Evolutionary conservation across 306 rosid genomes (phyloP).

Genomic region (Sicyos baderoa): DNA sequence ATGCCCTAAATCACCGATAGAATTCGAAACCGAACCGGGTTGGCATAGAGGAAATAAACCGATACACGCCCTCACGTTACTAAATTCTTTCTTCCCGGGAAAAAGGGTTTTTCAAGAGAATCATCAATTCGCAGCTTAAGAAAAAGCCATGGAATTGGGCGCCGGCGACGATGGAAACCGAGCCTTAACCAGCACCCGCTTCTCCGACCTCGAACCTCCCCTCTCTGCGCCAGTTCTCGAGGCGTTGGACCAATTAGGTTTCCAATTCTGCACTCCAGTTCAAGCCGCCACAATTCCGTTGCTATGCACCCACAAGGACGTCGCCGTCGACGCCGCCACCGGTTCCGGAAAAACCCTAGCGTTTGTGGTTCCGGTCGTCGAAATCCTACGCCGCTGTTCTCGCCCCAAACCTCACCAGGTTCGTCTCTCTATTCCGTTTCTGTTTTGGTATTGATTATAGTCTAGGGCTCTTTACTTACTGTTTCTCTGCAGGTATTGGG

Average conservation of each 20-base stretch:
- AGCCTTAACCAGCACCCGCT: constrained; percentile 69
- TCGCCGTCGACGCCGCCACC: constrained; percentile 97
- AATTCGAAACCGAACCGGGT: no score
- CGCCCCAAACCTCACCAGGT: constrained; percentile 77
- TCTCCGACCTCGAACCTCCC: constrained; percentile 65
- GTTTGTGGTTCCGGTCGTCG: constrained; percentile 75
- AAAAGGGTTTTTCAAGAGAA: no score
- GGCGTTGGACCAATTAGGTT: constrained; percentile 43
- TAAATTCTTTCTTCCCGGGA: no score
- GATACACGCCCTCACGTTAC: no score
- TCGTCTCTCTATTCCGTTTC: constrained; percentile 1
- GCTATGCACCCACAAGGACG: constrained; percentile 76
- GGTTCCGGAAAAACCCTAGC: constrained; percentile 95
- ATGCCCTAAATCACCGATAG: no score
- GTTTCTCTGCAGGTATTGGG: constrained; percentile 55
- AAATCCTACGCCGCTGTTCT: constrained; percentile 61
- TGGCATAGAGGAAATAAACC: no score
- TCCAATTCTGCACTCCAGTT: constrained; percentile 87
- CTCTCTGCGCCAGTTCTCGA: constrained; percentile 55
- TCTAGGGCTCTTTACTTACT: background rate
- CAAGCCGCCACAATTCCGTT: constrained; percentile 90
- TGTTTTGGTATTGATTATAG: background rate
- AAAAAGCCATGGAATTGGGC: constrained; percentile 47
- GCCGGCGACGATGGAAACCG: constrained; percentile 38
- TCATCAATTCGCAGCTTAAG: background rate